A percentile compares a stretch with the other conserved stretches of the same genome.
Conservation (phyloP, 164 flowering plant species). For the Nymphaea thermarum region DNA sequence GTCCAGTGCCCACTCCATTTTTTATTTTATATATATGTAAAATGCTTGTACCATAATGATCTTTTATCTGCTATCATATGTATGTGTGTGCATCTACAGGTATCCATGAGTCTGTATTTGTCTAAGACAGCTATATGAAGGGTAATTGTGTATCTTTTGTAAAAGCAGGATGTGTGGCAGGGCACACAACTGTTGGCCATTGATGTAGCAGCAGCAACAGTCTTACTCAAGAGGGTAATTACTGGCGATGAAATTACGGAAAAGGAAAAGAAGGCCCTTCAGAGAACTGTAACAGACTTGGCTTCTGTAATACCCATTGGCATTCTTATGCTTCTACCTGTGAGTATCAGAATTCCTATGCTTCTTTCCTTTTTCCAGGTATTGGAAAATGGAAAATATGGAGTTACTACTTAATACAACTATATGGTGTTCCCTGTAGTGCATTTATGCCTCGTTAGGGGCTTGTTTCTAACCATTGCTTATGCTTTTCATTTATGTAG, state of each 20-base stretch:
- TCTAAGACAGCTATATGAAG: too few species aligned
- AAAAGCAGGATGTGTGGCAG: constrained; percentile 85
- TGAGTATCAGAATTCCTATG: constrained; percentile 22
- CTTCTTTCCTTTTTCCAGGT: neutral
- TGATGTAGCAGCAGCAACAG: constrained; percentile 78
- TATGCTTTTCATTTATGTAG: too few species aligned
- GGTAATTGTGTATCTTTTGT: neutral
- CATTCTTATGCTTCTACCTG: constrained; percentile 95
- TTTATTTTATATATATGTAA: too few species aligned
- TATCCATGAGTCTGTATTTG: too few species aligned
- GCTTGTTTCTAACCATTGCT: too few species aligned
- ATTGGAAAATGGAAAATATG: neutral
- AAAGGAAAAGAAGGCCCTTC: constrained; percentile 74
- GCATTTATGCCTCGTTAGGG: too few species aligned
- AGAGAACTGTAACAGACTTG: constrained; percentile 78
- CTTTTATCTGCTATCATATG: neutral
- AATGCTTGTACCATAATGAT: too few species aligned
- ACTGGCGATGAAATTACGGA: constrained; percentile 84
- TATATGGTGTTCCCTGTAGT: too few species aligned
- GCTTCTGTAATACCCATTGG: constrained; percentile 98
- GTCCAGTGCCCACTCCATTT: neutral
- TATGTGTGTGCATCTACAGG: neutral
- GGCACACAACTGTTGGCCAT: constrained; percentile 94
- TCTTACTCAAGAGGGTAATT: constrained; percentile 51
- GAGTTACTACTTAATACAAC: too few species aligned